Conservation (phyloP, 106 monocot genomes). For the Posidonia australis region DNA sequence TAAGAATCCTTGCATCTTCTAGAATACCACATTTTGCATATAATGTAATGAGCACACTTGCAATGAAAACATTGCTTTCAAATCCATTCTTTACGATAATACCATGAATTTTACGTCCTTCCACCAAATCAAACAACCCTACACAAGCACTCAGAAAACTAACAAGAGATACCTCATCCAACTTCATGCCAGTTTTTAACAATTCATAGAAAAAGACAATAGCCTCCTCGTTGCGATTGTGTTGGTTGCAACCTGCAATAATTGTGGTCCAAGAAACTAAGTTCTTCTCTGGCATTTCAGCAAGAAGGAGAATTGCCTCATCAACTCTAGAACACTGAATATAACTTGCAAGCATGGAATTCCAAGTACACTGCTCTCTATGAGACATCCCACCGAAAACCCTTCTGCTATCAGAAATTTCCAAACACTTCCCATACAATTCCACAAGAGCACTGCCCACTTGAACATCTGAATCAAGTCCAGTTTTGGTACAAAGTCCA, state of each 20-base stretch:
- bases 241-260: conserved; percentile 28
- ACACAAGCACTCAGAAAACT: conserved; percentile 29
- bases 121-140: conserved; percentile 19
- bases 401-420: conserved; percentile 19
- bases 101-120: conserved; percentile 34
- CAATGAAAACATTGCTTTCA: conserved; percentile 16
- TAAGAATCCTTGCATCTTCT: conserved; percentile 17
- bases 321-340: conserved; percentile 26
- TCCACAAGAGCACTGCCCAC: conserved; percentile 37
- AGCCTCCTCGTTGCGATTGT: conserved; percentile 20
- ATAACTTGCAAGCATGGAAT: conserved; percentile 35
- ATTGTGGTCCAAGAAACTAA: conserved; percentile 41
- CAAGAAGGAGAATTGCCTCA: conserved; percentile 24
- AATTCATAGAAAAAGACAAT: conserved; percentile 17
- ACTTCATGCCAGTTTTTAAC: conserved; percentile 17
- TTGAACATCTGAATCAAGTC: conserved; percentile 24
- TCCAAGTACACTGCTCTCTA: conserved; percentile 35
- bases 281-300: conserved; percentile 21
- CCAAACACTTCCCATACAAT: conserved; percentile 22
- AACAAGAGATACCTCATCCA: conserved; percentile 29
- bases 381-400: conserved; percentile 20
- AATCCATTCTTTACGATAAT: conserved; percentile 28
- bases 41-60: conserved; percentile 31
- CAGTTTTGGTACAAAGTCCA: conserved; percentile 21
- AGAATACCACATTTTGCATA: conserved; percentile 43